Percentiles rank a stretch among this genome's conserved stretches.
Evolutionary conservation across 106 monocot species (phyloP).

Genomic region (Acorus gramineus): DNA sequence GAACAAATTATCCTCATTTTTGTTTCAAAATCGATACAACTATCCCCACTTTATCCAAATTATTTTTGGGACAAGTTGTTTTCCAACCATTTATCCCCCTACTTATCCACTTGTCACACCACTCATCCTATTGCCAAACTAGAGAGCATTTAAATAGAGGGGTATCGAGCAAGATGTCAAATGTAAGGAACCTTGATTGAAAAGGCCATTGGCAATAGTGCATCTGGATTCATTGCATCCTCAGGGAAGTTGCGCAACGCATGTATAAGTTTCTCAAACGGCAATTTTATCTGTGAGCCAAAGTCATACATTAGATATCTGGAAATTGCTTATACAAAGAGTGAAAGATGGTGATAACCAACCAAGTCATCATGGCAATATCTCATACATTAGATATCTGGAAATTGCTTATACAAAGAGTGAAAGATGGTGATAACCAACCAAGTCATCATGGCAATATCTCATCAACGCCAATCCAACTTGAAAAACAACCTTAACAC

Average conservation of each 20-base stretch:
- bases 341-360: conserved; percentile 21
- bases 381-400: conserved; percentile 20
- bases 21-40: no score
- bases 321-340: no score
- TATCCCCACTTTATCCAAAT: no score
- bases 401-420: no score
- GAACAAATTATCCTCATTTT: no score
- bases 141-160: no score
- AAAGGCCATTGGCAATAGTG: conserved; percentile 76
- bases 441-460: conserved; percentile 88
- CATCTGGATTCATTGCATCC: conserved; percentile 81
- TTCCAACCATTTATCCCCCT: no score
- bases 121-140: no score
- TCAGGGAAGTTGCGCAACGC: conserved; percentile 90
- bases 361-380: conserved; percentile 93
- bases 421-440: conserved; percentile 17
- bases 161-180: no score
- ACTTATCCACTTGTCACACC: no score
- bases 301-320: no score
- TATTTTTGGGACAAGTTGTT: no score
- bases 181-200: conserved; percentile 62
- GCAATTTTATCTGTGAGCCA: conserved; percentile 54
- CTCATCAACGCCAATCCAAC: conserved; percentile 87
- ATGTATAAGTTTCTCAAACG: conserved; percentile 93
- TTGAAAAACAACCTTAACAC: conserved; percentile 88